Conservation (phyloP, 2,329 filamentous ascomycete species). For the Sporothrix inflata region DNA sequence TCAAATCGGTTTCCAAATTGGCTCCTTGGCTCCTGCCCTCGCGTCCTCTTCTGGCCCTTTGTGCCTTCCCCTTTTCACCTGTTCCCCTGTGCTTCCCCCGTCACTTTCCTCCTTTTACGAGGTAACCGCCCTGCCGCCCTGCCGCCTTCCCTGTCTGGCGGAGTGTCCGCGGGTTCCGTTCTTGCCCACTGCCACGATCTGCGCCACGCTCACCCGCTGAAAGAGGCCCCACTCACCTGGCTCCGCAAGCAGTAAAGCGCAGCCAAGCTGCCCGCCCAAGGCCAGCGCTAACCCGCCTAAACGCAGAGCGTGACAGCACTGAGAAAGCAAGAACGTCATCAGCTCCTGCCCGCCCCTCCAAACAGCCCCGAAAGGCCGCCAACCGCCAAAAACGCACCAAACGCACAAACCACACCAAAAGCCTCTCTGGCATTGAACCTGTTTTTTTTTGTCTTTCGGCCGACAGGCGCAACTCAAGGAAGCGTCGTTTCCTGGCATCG, state of each 20-base stretch:
- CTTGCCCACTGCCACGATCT: constrained; percentile 27
- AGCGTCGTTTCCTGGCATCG: background rate
- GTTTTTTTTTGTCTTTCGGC: constrained; percentile 3
- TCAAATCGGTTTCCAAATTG: constrained; percentile 16
- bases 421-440: constrained; percentile 12
- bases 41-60: background rate
- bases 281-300: background rate
- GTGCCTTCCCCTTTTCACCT: background rate
- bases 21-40: constrained; percentile 4
- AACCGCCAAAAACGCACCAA: background rate
- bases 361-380: constrained; percentile 17
- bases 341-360: background rate
- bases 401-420: background rate
- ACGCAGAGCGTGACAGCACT: background rate
- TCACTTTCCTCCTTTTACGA: background rate
- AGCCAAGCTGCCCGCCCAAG: background rate
- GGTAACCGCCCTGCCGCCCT: background rate
- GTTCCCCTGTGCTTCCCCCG: background rate
- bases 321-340: constrained; percentile 29
- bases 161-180: constrained; percentile 10
- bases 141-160: background rate
- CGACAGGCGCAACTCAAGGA: constrained; percentile 6
- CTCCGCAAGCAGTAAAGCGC: constrained; percentile 15
- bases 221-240: background rate
- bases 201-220: constrained; percentile 23